A percentile compares a stretch with the other conserved stretches of the same genome.
These are phyloP conservation scores for Chenopodium quinoa DNA, from an alignment of 148 eudicot genomes.

Conservation along the genomic window DNA sequence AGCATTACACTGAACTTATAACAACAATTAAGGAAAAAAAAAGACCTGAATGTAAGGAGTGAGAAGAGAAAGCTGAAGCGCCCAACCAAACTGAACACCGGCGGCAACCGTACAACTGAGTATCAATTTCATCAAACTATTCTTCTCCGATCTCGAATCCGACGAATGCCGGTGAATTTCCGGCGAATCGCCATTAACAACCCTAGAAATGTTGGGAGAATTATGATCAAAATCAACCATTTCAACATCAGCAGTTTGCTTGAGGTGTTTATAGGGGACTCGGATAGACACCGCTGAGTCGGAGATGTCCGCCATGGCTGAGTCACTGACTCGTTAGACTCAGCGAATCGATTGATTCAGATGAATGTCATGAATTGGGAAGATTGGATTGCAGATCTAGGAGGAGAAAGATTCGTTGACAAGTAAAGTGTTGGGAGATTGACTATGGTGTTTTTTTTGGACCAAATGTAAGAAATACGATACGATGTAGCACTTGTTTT, in stretches of 20 bases:
- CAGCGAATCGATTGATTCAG: neutral
- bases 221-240: slow-evolving; percentile 27
- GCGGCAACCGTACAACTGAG: slow-evolving; percentile 84
- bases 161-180: neutral
- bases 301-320: slow-evolving; percentile 13
- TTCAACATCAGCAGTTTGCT: slow-evolving; percentile 38
- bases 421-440: slow-evolving; percentile 6
- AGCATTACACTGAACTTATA: neutral
- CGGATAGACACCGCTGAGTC: slow-evolving; percentile 40
- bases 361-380: neutral
- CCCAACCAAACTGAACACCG: slow-evolving; percentile 96
- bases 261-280: slow-evolving; percentile 40
- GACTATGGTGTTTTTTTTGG: neutral
- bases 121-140: slow-evolving; percentile 54
- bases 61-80: slow-evolving; percentile 86
- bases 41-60: slow-evolving; percentile 89
- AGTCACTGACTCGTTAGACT: neutral
- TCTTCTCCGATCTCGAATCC: slow-evolving; percentile 19
- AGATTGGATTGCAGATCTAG: neutral
- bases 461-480: too few species aligned
- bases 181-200: slow-evolving; percentile 29
- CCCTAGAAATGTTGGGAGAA: slow-evolving; percentile 19
- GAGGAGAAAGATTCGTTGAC: neutral
- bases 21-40: neutral
- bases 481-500: too few species aligned